phyloP scores from a whole-genome alignment of 768 basidiomycete genomes.

The Suillus bovinus region DNA sequence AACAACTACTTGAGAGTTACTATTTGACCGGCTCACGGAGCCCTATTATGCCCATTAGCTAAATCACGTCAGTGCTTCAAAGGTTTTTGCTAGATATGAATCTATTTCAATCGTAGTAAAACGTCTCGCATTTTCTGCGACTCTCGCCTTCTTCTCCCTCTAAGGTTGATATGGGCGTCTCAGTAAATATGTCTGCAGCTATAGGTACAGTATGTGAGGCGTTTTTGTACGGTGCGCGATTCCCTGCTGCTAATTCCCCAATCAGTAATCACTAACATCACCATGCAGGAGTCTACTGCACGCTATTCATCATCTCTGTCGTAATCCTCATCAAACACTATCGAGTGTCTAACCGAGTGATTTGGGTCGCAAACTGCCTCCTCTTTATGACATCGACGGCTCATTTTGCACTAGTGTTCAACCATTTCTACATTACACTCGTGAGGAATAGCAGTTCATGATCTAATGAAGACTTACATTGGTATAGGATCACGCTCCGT shows the following conservation, averaged over 20 bases:
- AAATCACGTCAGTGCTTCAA: not conserved
- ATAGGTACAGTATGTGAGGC: conserved; percentile 26
- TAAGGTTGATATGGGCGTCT: not conserved
- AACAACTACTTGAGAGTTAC: too few relatives aligned
- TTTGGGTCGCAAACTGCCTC: conserved; percentile 15
- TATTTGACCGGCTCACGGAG: too few relatives aligned
- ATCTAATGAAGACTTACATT: not conserved
- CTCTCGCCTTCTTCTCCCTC: not conserved
- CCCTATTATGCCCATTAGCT: too few relatives aligned
- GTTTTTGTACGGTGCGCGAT: conserved; percentile 24
- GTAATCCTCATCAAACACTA: conserved; percentile 13
- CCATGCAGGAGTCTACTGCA: conserved; percentile 11
- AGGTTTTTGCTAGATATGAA: not conserved
- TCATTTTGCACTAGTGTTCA: conserved; percentile 22
- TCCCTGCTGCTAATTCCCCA: not conserved
- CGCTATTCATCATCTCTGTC: conserved; percentile 19
- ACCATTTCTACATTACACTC: conserved; percentile 20
- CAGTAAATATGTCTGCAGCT: not conserved
- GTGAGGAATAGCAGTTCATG: conserved; percentile 16
- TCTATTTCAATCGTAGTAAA: not conserved
- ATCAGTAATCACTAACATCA: not conserved
- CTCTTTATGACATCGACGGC: conserved; percentile 20
- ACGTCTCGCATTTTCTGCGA: not conserved
- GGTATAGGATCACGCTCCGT: conserved; percentile 15
- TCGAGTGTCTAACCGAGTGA: not conserved